Conservation (phyloP, 225 moss, liverwort and hornwort species). For the Sphagnum tenellum region DNA sequence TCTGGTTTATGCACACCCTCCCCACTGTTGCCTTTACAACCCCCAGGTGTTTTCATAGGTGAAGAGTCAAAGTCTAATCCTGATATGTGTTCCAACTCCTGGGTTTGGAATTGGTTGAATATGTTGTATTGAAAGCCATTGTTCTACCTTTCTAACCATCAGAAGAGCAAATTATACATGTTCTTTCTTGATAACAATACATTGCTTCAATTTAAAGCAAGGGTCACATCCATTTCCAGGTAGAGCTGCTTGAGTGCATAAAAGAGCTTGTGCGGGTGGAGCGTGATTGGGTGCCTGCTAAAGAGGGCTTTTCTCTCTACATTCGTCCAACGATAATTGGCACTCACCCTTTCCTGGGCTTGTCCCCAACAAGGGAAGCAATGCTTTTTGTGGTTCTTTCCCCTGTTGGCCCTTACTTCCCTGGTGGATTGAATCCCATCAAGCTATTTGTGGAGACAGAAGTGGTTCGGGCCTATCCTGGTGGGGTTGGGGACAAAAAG, state of each 20-base stretch:
- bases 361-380: slow-evolving; percentile 54
- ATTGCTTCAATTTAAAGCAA: too few species aligned
- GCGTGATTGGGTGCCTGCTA: slow-evolving; percentile 73
- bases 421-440: slow-evolving; percentile 55
- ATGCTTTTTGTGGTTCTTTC: slow-evolving; percentile 61
- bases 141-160: too few species aligned
- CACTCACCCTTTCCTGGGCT: slow-evolving; percentile 75
- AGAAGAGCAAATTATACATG: too few species aligned
- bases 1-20: too few species aligned
- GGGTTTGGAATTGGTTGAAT: too few species aligned
- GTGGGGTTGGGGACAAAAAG: slow-evolving; percentile 74
- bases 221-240: slow-evolving; percentile 19
- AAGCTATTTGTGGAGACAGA: slow-evolving; percentile 66
- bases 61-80: too few species aligned
- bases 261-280: slow-evolving; percentile 72
- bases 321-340: slow-evolving; percentile 74
- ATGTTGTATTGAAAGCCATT: too few species aligned
- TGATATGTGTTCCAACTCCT: too few species aligned
- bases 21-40: too few species aligned
- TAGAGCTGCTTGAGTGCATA: slow-evolving; percentile 69
- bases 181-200: too few species aligned
- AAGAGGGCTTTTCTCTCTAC: slow-evolving; percentile 82
- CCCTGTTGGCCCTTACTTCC: slow-evolving; percentile 85
- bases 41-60: too few species aligned
- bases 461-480: slow-evolving; percentile 72